Evolutionary conservation across 768 basidiomycete genomes (phyloP).

Genomic region (Clavulina sp.): DNA sequence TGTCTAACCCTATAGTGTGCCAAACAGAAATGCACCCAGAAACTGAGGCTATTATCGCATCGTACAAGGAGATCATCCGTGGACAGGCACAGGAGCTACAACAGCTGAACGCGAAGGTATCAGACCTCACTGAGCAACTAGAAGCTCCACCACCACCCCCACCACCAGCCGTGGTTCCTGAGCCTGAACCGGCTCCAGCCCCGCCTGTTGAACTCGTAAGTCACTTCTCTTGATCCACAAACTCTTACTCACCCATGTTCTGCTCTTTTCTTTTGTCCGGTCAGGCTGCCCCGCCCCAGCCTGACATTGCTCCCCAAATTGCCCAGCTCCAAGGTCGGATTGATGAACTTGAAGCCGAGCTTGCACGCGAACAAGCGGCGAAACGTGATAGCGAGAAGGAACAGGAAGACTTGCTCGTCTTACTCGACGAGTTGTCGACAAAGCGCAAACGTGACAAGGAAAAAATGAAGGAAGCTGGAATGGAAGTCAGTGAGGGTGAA

Average conservation of each 20-base stretch:
- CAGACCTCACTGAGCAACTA: constrained; percentile 21
- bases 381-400: constrained; percentile 82
- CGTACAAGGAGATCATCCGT: constrained; percentile 67
- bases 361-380: constrained; percentile 41
- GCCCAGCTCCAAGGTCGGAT: constrained; percentile 23
- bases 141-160: constrained; percentile 13
- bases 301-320: constrained; percentile 20
- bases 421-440: constrained; percentile 76
- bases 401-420: constrained; percentile 85
- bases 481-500: constrained; percentile 87
- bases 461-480: constrained; percentile 47
- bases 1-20: background rate
- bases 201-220: background rate
- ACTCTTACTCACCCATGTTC: background rate
- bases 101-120: constrained; percentile 40
- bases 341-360: constrained; percentile 17
- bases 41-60: constrained; percentile 61
- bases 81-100: constrained; percentile 56
- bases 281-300: background rate
- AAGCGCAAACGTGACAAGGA: constrained; percentile 78
- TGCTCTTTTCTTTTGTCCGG: background rate
- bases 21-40: constrained; percentile 32
- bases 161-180: background rate
- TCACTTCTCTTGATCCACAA: background rate
- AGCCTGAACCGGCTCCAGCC: background rate